A percentile compares a stretch with the other conserved stretches of the same genome.
Evolutionary conservation across 805 yeast species (phyloP).

Genomic region (Hanseniaspora jakobsenii): DNA sequence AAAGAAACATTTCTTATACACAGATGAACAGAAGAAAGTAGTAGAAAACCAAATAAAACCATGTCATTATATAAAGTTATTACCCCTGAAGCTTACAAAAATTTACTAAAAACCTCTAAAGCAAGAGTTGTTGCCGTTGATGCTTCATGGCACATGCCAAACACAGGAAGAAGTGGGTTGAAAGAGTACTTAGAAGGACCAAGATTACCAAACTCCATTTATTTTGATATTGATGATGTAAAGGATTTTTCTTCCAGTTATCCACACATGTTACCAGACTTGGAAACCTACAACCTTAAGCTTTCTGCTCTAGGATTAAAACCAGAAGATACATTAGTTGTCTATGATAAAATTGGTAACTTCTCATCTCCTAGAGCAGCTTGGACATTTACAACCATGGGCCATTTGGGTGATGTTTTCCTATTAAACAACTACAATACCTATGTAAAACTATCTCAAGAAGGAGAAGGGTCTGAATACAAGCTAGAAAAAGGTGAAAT

Average conservation of each 20-base stretch:
- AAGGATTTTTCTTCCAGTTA: constrained; percentile 47
- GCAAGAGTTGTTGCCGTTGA: constrained; percentile 51
- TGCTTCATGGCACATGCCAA: constrained; percentile 89
- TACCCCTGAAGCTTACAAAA: constrained; percentile 23
- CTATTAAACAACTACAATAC: constrained; percentile 56
- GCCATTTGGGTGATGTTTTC: constrained; percentile 51
- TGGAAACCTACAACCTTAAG: constrained; percentile 41
- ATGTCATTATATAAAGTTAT: constrained; percentile 25
- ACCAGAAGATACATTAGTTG: constrained; percentile 49
- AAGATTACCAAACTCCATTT: constrained; percentile 56
- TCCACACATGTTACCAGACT: constrained; percentile 85
- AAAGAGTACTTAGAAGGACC: constrained; percentile 43
- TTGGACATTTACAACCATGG: constrained; percentile 76
- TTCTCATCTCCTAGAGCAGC: constrained; percentile 86
- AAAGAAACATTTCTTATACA: too few relatives aligned
- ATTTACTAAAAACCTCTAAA: constrained; percentile 18
- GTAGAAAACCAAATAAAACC: too few relatives aligned
- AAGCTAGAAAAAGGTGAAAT: constrained; percentile 38
- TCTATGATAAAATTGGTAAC: constrained; percentile 76
- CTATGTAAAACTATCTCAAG: constrained; percentile 30
- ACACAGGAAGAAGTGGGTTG: constrained; percentile 45
- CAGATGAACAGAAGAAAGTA: too few relatives aligned
- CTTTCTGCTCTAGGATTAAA: constrained; percentile 46
- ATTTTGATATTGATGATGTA: constrained; percentile 65
- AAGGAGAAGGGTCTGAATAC: constrained; percentile 11